Base-by-base conservation (phyloP, 1,284 basidiomycete species). In the Athelia psychrophila region DNA sequence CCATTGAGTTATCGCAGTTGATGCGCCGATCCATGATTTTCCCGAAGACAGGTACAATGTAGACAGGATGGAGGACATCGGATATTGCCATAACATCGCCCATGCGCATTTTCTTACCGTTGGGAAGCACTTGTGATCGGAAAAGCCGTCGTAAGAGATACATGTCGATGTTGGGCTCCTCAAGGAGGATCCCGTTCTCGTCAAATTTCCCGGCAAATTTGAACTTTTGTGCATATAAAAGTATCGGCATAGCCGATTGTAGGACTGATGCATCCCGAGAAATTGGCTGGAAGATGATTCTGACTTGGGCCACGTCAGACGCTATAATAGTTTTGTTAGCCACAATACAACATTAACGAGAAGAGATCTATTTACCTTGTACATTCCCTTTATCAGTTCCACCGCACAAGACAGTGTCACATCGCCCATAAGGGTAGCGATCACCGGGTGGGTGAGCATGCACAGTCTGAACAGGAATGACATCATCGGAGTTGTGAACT, bases 21-120 rank as follows among this genome's bases (percentile, higher is more conserved):
- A 42, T 23, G 8, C 44, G 13, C 8, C n/a, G 24, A 20, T 49
- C 38, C 27, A 49, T 9, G 16, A n/a, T 18, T 3, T 23, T 22
- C 4, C 48, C 51, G 38, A 19, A 53, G 9, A 47, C 33, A 15
- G 54, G 54, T 32, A 55, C 23, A 3, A 55, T 40, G 20, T 55
- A 19, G 3, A 55, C 27, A 5, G 19, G 47, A 15, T 33, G 32
- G 30, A 18, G 16, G 6, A 48, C 30, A 16, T 16, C 24, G 15
- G 15, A 18, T 13, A 48, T 19, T 6, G 47, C 16, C 16, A 33
- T 18, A 6, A 48, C 27, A 33, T 24, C 20, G 15, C 47, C 47
- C n/a, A 36, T 27, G 18, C 27, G 5, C 16, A 35, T 10, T 32
- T 27, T 32, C 10, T 35, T 24, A 33, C 30, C n/a, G 9, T 24